Percentiles rank a stretch among this genome's conserved stretches.
phyloP scores from a whole-genome alignment of 1,284 basidiomycete genomes.

The Apiotrichum siamense region DNA sequence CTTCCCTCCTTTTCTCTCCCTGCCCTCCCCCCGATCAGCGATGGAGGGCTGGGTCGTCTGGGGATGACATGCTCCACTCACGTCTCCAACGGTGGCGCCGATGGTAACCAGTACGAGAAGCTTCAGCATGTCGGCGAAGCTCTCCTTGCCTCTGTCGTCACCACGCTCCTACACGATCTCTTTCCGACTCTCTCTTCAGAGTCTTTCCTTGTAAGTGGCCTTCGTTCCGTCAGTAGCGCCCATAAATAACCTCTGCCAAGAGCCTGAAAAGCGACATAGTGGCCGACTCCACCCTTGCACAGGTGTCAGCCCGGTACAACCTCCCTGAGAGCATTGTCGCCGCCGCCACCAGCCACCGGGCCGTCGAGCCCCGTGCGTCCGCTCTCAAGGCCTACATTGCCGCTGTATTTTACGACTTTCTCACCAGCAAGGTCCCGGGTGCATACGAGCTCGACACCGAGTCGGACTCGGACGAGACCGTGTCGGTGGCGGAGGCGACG shows the following conservation, averaged over 20 bases:
- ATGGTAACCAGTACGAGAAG: constrained; percentile 36
- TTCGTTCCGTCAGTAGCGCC: background rate
- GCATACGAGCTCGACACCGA: background rate
- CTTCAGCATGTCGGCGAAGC: constrained; percentile 41
- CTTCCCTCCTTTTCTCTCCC: constrained; percentile 24
- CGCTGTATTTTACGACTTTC: constrained; percentile 31
- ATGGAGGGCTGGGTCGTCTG: constrained; percentile 21
- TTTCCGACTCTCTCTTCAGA: constrained; percentile 32
- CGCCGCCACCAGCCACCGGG: constrained; percentile 13
- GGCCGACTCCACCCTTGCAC: constrained; percentile 26
- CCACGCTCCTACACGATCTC: constrained; percentile 32
- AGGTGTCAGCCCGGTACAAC: constrained; percentile 26
- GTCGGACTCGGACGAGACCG: background rate
- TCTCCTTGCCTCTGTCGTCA: constrained; percentile 28
- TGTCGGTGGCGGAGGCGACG: background rate
- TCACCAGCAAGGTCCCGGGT: constrained; percentile 12
- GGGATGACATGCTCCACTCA: no score
- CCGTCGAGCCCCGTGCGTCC: constrained; percentile 27
- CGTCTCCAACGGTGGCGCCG: no score
- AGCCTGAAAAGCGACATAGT: constrained; percentile 32
- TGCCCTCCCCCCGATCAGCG: constrained; percentile 29
- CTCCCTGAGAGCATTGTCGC: constrained; percentile 24
- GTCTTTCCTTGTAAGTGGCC: constrained; percentile 28
- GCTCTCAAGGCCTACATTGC: constrained; percentile 40
- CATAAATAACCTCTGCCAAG: constrained; percentile 17